Conservation (phyloP, 75 land plant species). For the Pinus taeda region DNA sequence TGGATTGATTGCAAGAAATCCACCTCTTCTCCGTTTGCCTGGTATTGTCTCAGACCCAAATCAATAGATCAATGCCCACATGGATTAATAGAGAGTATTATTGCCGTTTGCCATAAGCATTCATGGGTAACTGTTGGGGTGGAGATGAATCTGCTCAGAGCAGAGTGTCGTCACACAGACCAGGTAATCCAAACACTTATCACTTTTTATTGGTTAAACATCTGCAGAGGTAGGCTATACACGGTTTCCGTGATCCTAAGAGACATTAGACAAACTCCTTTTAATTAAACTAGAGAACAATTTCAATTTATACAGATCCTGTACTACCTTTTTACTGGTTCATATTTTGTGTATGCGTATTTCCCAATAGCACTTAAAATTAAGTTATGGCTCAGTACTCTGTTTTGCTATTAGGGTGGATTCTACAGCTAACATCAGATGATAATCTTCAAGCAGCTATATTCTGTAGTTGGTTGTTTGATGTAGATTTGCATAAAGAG, state of each 20-base stretch:
- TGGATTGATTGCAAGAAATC: background rate
- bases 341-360: background rate
- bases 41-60: background rate
- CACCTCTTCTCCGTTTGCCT: background rate
- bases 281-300: too few species aligned
- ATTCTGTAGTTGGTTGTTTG: background rate
- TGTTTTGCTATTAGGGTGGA: too few species aligned
- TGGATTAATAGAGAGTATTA: background rate
- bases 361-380: background rate
- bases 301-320: background rate
- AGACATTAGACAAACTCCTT: too few species aligned
- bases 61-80: background rate
- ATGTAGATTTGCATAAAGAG: too few species aligned
- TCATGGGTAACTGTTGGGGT: constrained; percentile 9
- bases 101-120: background rate
- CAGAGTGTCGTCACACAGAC: constrained; percentile 9
- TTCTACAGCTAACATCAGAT: background rate
- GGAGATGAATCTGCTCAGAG: background rate
- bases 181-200: background rate
- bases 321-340: background rate
- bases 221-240: background rate
- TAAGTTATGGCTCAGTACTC: background rate
- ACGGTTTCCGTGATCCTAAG: background rate
- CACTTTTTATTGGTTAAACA: background rate
- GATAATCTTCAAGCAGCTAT: background rate